Conservation (phyloP, 2,329 filamentous ascomycete genomes). For the Allantophomopsis cytisporea region DNA sequence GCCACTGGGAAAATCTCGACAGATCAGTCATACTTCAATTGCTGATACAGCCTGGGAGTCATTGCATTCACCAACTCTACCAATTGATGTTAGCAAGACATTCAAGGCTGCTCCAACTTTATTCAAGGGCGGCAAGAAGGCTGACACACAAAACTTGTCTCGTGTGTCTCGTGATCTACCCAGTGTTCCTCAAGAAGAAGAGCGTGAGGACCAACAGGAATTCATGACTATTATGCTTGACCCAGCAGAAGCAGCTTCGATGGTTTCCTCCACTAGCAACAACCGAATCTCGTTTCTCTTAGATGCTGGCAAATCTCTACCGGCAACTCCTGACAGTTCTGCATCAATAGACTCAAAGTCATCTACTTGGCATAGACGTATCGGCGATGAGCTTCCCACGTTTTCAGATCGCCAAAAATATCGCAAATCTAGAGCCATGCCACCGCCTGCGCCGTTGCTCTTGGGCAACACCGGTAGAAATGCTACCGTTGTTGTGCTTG, state of each 20-base stretch:
- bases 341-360: conserved; percentile 5
- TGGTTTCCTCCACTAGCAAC: conserved; percentile 8
- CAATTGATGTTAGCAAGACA: conserved; percentile 28
- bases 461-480: conserved; percentile 28
- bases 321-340: conserved; percentile 1
- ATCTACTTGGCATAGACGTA: conserved; percentile 35
- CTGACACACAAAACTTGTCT: neutral
- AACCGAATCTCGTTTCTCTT: conserved; percentile 15
- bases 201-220: conserved; percentile 17
- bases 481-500: conserved; percentile 27
- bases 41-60: conserved; percentile 30
- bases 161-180: neutral
- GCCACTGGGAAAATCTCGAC: too few species aligned
- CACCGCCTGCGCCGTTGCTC: conserved; percentile 40
- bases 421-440: conserved; percentile 32
- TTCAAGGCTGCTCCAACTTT: conserved; percentile 26
- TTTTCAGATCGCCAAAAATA: conserved; percentile 40
- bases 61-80: conserved; percentile 31
- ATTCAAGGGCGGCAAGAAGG: conserved; percentile 19
- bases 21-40: too few species aligned
- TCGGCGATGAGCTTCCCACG: conserved; percentile 43
- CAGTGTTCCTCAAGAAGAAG: conserved; percentile 2
- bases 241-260: conserved; percentile 10
- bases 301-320: conserved; percentile 13
- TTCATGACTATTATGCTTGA: conserved; percentile 32